These are phyloP conservation scores for Phytophthora parvispora DNA, from an alignment of 352 stramenopile genomes.

Conservation along the genomic window DNA sequence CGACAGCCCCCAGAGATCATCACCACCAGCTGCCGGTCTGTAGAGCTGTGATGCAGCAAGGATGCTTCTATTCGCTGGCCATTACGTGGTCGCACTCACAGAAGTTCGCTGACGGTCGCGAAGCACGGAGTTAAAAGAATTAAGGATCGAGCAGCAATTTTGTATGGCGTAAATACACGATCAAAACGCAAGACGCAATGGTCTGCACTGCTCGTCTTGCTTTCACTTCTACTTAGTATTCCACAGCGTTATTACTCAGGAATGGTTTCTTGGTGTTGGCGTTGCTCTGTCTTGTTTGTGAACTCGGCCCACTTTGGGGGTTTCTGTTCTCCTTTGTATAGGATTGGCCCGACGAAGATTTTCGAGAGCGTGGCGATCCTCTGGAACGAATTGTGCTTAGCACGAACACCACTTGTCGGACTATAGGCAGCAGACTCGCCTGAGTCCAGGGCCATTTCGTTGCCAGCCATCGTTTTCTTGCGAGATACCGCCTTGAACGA, in stretches of 20 bases:
- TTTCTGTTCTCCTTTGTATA: slow-evolving; percentile 6
- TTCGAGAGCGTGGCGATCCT: slow-evolving; percentile 28
- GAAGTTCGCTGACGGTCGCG: slow-evolving; percentile 11
- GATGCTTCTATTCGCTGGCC: slow-evolving; percentile 14
- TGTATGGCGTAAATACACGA: slow-evolving; percentile 34
- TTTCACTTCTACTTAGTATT: slow-evolving; percentile 3
- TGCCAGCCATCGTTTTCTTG: neutral
- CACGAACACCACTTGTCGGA: neutral
- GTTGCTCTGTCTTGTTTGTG: slow-evolving; percentile 8
- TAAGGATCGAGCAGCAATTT: slow-evolving; percentile 33
- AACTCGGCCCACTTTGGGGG: slow-evolving; percentile 16
- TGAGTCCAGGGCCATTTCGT: neutral
- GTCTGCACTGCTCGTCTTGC: slow-evolving; percentile 2
- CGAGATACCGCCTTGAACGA: neutral
- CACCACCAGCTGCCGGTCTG: slow-evolving; percentile 18
- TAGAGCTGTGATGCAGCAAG: slow-evolving; percentile 21
- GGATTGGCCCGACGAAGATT: slow-evolving; percentile 9
- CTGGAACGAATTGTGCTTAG: slow-evolving; percentile 9
- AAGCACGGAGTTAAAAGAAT: slow-evolving; percentile 15
- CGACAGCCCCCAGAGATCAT: slow-evolving; percentile 7
- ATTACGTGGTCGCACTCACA: slow-evolving; percentile 10
- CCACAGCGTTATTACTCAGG: neutral
- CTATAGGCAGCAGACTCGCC: neutral
- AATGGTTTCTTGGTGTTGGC: neutral
- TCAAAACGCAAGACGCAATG: slow-evolving; percentile 19